phyloP scores from a whole-genome alignment of 257 asterid genomes.

The Solanum arcanum region DNA sequence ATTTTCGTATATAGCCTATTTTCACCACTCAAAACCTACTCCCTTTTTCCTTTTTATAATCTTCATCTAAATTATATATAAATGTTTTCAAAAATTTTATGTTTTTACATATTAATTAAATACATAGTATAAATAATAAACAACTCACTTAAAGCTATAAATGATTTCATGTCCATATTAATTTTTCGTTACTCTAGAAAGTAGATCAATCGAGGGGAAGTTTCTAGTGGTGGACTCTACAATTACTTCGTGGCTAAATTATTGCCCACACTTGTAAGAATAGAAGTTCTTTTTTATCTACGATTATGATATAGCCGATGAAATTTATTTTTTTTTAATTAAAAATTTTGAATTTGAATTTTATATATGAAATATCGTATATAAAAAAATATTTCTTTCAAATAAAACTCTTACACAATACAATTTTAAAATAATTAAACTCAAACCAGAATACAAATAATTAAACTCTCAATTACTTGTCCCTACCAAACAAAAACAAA shows the following conservation, averaged over 20 bases:
- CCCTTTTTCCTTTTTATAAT: background rate
- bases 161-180: background rate
- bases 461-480: background rate
- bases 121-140: too few species aligned
- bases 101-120: too few species aligned
- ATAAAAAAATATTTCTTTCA: rapidly evolving
- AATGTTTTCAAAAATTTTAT: too few species aligned
- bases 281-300: too few species aligned
- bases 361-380: rapidly evolving
- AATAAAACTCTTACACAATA: too few species aligned
- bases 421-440: too few species aligned
- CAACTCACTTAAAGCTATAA: background rate
- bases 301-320: too few species aligned
- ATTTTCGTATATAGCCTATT: too few species aligned
- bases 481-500: background rate
- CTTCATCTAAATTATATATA: background rate
- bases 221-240: background rate
- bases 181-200: background rate
- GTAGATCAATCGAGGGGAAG: background rate
- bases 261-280: background rate
- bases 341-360: rapidly evolving
- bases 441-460: too few species aligned
- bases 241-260: background rate
- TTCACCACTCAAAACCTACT: background rate
- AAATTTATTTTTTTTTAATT: rapidly evolving